phyloP scores from a whole-genome alignment of 257 asterid species.

The Solanum sitiens region DNA sequence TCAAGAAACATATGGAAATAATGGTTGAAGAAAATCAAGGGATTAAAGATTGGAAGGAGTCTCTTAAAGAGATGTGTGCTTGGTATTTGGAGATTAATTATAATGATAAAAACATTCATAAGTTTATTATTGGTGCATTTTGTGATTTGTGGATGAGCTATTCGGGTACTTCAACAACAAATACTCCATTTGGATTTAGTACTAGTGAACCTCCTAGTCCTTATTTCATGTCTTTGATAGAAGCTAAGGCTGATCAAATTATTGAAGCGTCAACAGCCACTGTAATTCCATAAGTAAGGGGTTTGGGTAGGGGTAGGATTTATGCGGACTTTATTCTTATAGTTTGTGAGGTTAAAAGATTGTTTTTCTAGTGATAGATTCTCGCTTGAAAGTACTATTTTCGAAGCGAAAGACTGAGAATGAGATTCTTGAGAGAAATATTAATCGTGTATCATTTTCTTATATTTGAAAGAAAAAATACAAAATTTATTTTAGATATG shows the following conservation, averaged over 20 bases:
- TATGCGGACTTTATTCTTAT: neutral
- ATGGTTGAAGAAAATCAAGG: constrained; percentile 39
- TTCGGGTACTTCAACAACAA: constrained; percentile 8
- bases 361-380: neutral
- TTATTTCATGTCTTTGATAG: constrained; percentile 14
- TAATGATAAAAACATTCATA: constrained; percentile 25
- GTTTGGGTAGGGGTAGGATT: neutral
- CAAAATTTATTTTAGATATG: neutral
- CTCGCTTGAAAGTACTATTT: neutral
- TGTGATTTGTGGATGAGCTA: constrained; percentile 30
- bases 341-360: neutral
- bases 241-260: neutral
- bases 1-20: constrained; percentile 48
- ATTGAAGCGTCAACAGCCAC: no score
- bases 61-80: constrained; percentile 30
- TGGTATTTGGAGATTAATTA: constrained; percentile 28
- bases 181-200: constrained; percentile 22
- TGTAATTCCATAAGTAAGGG: neutral
- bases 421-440: no score
- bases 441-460: neutral
- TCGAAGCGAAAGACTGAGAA: neutral
- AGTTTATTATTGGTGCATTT: constrained; percentile 44
- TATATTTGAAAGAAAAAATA: neutral
- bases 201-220: constrained; percentile 22
- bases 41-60: constrained; percentile 26